Base-by-base conservation (phyloP, 192 early-diverging fungal species). In the Geranomyces variabilis region DNA sequence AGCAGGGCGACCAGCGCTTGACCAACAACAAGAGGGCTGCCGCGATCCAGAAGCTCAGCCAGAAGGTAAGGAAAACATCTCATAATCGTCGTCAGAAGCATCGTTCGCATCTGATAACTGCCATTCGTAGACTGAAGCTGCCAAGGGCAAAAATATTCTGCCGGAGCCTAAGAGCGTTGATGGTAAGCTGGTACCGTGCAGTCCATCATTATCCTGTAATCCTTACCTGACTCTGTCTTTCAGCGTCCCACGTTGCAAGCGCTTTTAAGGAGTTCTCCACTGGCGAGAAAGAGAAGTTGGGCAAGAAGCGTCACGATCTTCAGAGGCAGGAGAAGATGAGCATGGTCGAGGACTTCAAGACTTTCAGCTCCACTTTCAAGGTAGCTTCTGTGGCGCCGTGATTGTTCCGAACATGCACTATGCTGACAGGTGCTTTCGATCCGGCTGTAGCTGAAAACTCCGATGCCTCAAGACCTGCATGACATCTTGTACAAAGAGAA, bases 401-500 rank as follows among this genome's bases (percentile, higher is more conserved):
- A 53, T 26, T 6, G 15, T 26, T 8, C 51, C 51, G 51, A 6
- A 15, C 51, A 4, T 53, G n/a, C 51, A 53, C 15, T 24, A n/a
- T 53, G 17, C 51, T 24, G 15, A 53, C 17, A 4, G 24, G 6
- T 4, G 6, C 3, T 53, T 53, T 3, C 17, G 28, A 44, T 53
- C 64, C 21, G 28, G 51, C 71, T 29, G 48, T 61, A 92, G 80
- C 83, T 96, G 21, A 89, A 89, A 64, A 86, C 86, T 13, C 92
- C 94, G 8, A 88, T 94, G 67, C 94, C 94, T 0, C 81, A 86
- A 28, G 94, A 96, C 72, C 77, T 96, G 30, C 83, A 88, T 24
- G 89, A 91, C 51, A 90, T 96, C 33, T 73, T 94, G 49, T 79
- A 88, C 1, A 89, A 79, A 63, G 53, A 19, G 66, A 51, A 51